phyloP scores from a whole-genome alignment of 1,284 basidiomycete species.

The Xanthoconium separans region DNA sequence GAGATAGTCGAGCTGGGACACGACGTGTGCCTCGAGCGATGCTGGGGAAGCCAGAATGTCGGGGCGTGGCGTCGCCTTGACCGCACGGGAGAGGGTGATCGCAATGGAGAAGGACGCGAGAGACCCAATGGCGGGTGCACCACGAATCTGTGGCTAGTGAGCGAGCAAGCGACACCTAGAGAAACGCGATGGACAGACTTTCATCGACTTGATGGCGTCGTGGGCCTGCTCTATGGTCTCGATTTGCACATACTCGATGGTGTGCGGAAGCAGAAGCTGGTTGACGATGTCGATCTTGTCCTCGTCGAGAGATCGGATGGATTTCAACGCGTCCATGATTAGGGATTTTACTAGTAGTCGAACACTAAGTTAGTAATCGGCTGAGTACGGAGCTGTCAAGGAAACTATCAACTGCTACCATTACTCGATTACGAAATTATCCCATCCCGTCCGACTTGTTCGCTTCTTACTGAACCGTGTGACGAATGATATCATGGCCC shows the following conservation, averaged over 20 bases:
- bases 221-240: conserved; percentile 77
- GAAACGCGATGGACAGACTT: conserved; percentile 42
- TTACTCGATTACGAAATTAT: too few relatives aligned
- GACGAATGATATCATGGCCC: too few relatives aligned
- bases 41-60: conserved; percentile 50
- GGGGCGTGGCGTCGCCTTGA: conserved; percentile 44
- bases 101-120: conserved; percentile 82
- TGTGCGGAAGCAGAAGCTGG: conserved; percentile 83
- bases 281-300: conserved; percentile 81
- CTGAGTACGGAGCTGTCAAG: background rate
- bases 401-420: too few relatives aligned
- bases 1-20: conserved; percentile 66
- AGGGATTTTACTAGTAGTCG: too few relatives aligned
- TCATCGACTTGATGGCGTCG: conserved; percentile 92
- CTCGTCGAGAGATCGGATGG: conserved; percentile 58
- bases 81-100: conserved; percentile 51
- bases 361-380: too few relatives aligned
- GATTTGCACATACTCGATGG: conserved; percentile 71
- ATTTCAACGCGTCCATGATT: conserved; percentile 42
- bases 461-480: too few relatives aligned
- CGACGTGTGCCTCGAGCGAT: conserved; percentile 51
- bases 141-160: conserved; percentile 62
- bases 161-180: background rate
- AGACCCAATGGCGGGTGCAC: conserved; percentile 92
- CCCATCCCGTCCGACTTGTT: too few relatives aligned